Conservation (phyloP, 305 asterid species). For the Fraxinus baroniana region DNA sequence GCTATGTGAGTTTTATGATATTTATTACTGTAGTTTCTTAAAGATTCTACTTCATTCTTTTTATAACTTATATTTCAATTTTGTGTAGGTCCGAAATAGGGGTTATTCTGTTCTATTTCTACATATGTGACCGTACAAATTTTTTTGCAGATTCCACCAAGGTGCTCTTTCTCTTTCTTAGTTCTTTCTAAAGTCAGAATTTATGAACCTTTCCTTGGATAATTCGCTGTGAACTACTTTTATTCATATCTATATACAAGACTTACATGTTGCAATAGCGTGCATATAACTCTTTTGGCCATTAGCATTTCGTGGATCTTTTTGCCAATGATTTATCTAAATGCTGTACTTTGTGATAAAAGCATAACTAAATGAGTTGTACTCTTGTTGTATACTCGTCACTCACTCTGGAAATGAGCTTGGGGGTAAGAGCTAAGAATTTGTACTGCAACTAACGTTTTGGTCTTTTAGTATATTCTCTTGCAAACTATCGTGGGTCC, state of each 20-base stretch:
- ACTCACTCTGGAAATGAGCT: slow-evolving; percentile 1
- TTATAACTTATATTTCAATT: slow-evolving; percentile 25
- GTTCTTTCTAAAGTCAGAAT: slow-evolving; percentile 2
- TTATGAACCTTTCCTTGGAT: not conserved
- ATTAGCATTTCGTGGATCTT: not conserved
- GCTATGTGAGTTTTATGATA: slow-evolving; percentile 60
- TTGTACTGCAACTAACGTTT: not conserved
- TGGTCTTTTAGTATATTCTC: not conserved
- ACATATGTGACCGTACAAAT: slow-evolving; percentile 85
- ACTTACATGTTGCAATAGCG: not conserved
- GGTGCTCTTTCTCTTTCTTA: slow-evolving; percentile 47
- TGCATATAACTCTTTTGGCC: not conserved
- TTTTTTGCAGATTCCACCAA: slow-evolving; percentile 75
- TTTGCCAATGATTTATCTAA: not conserved
- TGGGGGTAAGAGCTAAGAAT: slow-evolving; percentile 3
- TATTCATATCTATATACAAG: not conserved
- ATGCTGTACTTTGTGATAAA: not conserved
- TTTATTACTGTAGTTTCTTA: slow-evolving; percentile 5
- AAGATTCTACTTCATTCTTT: slow-evolving; percentile 23
- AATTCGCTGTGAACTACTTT: not conserved
- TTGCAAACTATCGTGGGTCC: slow-evolving; percentile 13
- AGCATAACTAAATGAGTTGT: slow-evolving; percentile 6
- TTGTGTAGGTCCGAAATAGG: slow-evolving; percentile 85
- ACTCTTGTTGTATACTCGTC: not conserved
- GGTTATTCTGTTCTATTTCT: slow-evolving; percentile 73